Conservation (phyloP, 179 eudicot genomes). For the Carnegiea gigantea region DNA sequence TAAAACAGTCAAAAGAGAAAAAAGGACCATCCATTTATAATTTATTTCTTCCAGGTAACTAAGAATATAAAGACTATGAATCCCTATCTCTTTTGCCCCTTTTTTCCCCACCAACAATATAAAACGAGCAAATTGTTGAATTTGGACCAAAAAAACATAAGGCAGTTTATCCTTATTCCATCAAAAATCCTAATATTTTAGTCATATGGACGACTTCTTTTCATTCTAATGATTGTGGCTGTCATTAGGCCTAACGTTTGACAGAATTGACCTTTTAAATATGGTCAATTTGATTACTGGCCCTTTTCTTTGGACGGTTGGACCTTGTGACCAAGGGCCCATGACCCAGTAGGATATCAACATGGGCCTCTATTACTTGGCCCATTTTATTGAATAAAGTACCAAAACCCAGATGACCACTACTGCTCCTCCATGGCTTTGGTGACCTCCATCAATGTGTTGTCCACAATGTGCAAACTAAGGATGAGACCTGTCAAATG, state of each 20-base stretch:
- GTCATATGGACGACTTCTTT: slow-evolving; percentile 18
- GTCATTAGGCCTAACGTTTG: slow-evolving; percentile 2
- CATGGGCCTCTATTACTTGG: not conserved
- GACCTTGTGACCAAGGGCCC: not conserved
- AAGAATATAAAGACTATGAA: slow-evolving; percentile 21
- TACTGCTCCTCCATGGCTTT: too few relatives aligned
- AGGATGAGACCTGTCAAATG: not conserved
- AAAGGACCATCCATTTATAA: not conserved
- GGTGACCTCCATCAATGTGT: too few relatives aligned
- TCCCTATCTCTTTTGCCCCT: slow-evolving; percentile 4
- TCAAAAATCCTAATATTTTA: slow-evolving; percentile 15
- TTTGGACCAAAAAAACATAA: not conserved
- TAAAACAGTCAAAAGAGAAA: not conserved
- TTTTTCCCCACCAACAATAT: not conserved
- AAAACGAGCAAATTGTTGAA: not conserved
- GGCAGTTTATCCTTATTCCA: slow-evolving; percentile 36
- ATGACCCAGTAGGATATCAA: not conserved
- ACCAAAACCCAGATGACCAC: not conserved
- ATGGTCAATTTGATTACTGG: not conserved
- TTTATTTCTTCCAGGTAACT: not conserved
- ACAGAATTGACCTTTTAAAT: not conserved
- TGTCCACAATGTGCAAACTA: not conserved
- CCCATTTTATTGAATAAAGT: not conserved
- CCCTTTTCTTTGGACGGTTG: not conserved
- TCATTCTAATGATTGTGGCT: slow-evolving; percentile 13